Evolutionary conservation across 371 early-diverging fungal species (phyloP).

Genomic region (Cokeromyces recurvatus): DNA sequence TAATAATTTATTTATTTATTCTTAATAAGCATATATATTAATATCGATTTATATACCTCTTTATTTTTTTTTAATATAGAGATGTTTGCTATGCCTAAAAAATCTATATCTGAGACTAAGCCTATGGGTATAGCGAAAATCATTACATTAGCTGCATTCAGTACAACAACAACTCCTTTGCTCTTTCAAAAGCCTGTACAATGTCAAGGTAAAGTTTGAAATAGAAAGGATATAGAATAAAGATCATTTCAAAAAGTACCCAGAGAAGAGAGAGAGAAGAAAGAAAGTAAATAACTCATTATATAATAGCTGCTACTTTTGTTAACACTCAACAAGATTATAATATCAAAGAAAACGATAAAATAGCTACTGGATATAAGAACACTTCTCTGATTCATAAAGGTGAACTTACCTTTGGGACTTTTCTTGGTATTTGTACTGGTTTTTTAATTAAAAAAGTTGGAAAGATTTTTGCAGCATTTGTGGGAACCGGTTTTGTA

Average conservation of each 20-base stretch:
- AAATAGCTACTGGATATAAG: too few species aligned
- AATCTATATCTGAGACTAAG: too few species aligned
- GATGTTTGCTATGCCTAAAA: too few species aligned
- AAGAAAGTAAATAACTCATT: not conserved
- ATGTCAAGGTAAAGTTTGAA: conserved; percentile 40
- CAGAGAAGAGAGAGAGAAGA: not conserved
- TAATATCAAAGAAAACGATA: not conserved
- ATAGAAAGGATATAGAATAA: too few species aligned
- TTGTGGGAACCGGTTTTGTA: conserved; percentile 38
- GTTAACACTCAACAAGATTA: not conserved
- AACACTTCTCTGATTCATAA: conserved; percentile 18
- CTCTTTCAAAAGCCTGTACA: conserved; percentile 18
- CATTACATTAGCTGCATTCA: conserved; percentile 10
- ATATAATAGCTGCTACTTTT: not conserved
- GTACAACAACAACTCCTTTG: conserved; percentile 8
- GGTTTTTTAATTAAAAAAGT: conserved; percentile 46
- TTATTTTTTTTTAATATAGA: too few species aligned
- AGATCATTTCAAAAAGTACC: not conserved
- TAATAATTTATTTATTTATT: too few species aligned
- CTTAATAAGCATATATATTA: too few species aligned
- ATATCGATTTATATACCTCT: too few species aligned
- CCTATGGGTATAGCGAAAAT: conserved; percentile 15
- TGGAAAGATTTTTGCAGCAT: conserved; percentile 34
- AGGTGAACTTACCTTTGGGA: conserved; percentile 43
- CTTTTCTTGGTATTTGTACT: conserved; percentile 43